Conservation (phyloP, 73 alveolate species). For the Breviolum minutum region DNA sequence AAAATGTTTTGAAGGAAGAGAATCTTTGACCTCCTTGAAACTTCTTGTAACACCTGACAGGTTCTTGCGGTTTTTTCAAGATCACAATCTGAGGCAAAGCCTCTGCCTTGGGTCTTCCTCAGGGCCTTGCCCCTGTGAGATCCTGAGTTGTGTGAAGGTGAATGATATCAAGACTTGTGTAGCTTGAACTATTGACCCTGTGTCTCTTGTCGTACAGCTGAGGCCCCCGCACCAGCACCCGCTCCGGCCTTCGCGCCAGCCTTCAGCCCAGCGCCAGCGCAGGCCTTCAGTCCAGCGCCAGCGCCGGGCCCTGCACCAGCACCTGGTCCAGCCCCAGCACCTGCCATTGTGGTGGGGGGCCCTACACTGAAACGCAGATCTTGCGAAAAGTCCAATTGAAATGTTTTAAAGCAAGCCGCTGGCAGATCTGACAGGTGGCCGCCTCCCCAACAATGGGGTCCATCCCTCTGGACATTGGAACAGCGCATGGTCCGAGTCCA, state of each 20-base stretch:
- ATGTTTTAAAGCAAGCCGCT: neutral
- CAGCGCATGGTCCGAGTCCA: neutral
- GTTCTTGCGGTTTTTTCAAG: too few species aligned
- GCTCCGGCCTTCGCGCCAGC: conserved; percentile 39
- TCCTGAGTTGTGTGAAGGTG: neutral
- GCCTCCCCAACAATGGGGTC: conserved; percentile 59
- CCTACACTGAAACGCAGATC: neutral
- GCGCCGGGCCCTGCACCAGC: conserved; percentile 75
- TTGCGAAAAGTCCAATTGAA: neutral
- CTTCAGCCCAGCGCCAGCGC: conserved; percentile 15
- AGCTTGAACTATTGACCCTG: too few species aligned
- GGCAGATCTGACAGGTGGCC: conserved; percentile 10
- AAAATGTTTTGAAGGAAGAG: neutral
- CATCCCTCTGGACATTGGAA: conserved; percentile 37
- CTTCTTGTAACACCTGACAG: too few species aligned
- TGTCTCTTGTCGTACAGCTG: neutral
- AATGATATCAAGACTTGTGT: too few species aligned
- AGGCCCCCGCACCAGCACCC: conserved; percentile 38
- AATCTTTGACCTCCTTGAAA: too few species aligned
- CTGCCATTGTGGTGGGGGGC: conserved; percentile 61
- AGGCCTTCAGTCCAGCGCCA: neutral
- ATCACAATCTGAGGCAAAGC: neutral
- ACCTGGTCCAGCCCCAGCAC: conserved; percentile 51
- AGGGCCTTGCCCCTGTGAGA: neutral
- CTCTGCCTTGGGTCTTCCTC: conserved; percentile 4